Evolutionary conservation across 495 filamentous ascomycete species (phyloP).

Genomic region (Evernia prunastri): DNA sequence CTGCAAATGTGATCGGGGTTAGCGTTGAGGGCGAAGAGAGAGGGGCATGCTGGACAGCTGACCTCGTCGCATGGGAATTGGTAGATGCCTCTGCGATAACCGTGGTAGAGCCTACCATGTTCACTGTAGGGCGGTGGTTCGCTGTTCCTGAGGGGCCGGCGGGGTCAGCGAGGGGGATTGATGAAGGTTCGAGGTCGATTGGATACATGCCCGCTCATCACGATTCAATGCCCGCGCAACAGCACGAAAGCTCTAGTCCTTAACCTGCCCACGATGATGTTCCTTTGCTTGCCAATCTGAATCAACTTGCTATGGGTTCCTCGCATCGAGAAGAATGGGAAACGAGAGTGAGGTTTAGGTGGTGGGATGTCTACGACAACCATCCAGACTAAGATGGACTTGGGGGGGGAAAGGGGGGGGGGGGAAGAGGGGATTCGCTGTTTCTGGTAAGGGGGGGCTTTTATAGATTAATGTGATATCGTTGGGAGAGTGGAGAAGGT

Average conservation of each 20-base stretch:
- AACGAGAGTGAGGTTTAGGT: neutral
- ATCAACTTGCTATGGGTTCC: conserved; percentile 3
- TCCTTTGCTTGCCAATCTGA: conserved; percentile 8
- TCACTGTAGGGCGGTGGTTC: conserved; percentile 27
- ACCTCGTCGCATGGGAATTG: conserved; percentile 47
- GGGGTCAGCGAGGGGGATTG: neutral
- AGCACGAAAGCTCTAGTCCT: conserved; percentile 6
- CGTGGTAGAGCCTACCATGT: conserved; percentile 46
- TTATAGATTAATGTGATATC: neutral
- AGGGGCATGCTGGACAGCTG: neutral
- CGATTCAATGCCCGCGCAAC: neutral
- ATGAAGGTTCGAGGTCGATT: neutral
- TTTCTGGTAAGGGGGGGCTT: neutral
- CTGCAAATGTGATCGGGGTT: conserved; percentile 28
- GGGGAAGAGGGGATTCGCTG: too few relatives aligned
- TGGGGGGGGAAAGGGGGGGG: too few relatives aligned
- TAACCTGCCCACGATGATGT: conserved; percentile 2
- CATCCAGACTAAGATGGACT: conserved; percentile 6
- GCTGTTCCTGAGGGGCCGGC: neutral
- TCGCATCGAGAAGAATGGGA: conserved; percentile 9
- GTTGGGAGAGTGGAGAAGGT: too few relatives aligned
- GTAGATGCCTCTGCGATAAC: conserved; percentile 44
- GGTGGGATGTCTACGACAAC: conserved; percentile 8
- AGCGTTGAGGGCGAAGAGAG: neutral
- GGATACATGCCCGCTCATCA: conserved; percentile 4